A percentile compares a stretch with the other conserved stretches of the same genome.
Evolutionary conservation across 352 stramenopile genomes (phyloP).

Genomic region (Pythium pyrilobum): DNA sequence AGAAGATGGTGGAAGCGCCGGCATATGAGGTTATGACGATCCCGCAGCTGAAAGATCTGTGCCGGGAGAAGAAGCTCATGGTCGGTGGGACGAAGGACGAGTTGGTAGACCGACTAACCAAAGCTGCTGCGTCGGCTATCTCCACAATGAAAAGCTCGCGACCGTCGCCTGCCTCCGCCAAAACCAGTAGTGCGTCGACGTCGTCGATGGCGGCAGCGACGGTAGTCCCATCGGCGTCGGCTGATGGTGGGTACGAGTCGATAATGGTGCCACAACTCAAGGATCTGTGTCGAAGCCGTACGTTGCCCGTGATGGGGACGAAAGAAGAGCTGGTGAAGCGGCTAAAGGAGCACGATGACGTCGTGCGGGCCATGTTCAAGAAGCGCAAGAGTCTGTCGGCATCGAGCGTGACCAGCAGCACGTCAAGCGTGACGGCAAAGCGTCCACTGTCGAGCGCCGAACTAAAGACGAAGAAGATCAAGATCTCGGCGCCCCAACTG

Average conservation of each 20-base stretch:
- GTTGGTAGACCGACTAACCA: neutral
- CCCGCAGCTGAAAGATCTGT: slow-evolving; percentile 9
- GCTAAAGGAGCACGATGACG: slow-evolving; percentile 9
- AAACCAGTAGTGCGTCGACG: neutral
- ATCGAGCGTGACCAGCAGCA: neutral
- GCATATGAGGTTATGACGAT: slow-evolving; percentile 8
- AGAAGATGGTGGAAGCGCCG: neutral
- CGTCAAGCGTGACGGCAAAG: neutral
- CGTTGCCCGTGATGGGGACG: slow-evolving; percentile 10
- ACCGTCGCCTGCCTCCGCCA: slow-evolving; percentile 2
- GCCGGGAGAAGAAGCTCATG: slow-evolving; percentile 3
- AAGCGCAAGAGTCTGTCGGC: slow-evolving; percentile 5
- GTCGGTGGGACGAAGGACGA: slow-evolving; percentile 15
- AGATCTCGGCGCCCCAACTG: neutral
- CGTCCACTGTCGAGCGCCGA: neutral
- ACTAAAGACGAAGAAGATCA: slow-evolving; percentile 6
- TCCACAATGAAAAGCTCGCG: no score
- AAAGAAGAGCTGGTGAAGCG: slow-evolving; percentile 15
- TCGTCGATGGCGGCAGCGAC: neutral
- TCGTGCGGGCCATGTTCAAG: slow-evolving; percentile 16
- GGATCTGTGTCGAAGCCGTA: slow-evolving; percentile 13
- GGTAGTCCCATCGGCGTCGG: neutral
- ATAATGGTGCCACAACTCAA: slow-evolving; percentile 16
- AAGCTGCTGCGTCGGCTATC: neutral
- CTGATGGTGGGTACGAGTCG: slow-evolving; percentile 8